Base-by-base conservation (phyloP, 768 basidiomycete genomes). In the Tricholoma furcatifolium region DNA sequence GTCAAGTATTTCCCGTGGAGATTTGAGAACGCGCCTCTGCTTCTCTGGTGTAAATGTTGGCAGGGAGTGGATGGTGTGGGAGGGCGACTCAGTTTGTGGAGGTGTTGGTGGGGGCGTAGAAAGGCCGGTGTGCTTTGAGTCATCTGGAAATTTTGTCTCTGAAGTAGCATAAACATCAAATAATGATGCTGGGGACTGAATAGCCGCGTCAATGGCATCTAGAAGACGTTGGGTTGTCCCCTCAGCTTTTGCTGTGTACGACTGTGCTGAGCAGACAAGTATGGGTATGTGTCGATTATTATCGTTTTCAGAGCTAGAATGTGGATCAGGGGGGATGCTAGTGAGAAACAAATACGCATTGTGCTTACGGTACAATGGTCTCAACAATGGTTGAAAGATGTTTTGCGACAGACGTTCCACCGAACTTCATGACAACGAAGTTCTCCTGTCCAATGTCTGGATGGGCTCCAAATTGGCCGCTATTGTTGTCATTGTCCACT, bases 181-280 rank as follows among this genome's bases (percentile, higher is more conserved):
- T 23, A 24, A 9, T 21, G 17, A 17, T 18, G 42, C 7, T 12
- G 53, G 23, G 11, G 39, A 18, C 6, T 14, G 30, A 2, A 43
- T 15, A 2, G 53, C 53, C 10, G 42, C 34, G 17, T 54, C 53
- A 6, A 54, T 54, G 35, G 53, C 53, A 12, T 40, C 47, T 6
- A 54, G 48, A 17, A 54, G 53, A 32, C 53, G 35, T 34, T 54
- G 53, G 2, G 53, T 54, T 10, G 53, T 54, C 14, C 53, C 53
- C 43, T 54, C 53, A 5, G 47, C 9, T 49, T 54, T 54, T 18
- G 47, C 24, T 23, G 53, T 54, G 36, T 54, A 54, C 4, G 53
- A 54, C 31, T 54, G 53, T 1, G 53, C 53, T 18, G 53, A 54
- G 21, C 53, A 54, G 17, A 54, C 53, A 7, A 54, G 47, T 9